These are phyloP conservation scores for Echeveria elegans DNA, from an alignment of 164 flowering plant species.

Conservation along the genomic window DNA sequence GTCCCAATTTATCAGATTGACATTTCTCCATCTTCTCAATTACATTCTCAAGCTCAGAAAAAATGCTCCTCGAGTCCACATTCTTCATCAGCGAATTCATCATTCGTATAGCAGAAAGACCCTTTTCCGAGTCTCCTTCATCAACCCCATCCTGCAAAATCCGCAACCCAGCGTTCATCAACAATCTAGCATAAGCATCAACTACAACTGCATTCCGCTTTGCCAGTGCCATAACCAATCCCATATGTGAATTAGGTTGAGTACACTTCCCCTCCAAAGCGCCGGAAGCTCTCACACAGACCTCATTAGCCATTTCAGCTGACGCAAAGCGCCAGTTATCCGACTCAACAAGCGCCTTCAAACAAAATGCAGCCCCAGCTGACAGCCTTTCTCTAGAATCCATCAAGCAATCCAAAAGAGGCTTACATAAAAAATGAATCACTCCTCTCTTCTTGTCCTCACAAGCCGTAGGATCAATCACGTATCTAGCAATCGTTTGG, in stretches of 20 bases:
- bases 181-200: conserved; percentile 79
- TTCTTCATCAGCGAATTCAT: conserved; percentile 73
- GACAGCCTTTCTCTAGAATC: conserved; percentile 66
- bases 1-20: conserved; percentile 65
- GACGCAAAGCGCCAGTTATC: conserved; percentile 95
- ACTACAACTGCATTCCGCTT: conserved; percentile 53
- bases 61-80: conserved; percentile 64
- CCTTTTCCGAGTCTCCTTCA: conserved; percentile 69
- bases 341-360: conserved; percentile 80
- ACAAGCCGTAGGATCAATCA: conserved; percentile 65
- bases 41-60: conserved; percentile 55
- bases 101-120: conserved; percentile 78
- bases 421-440: conserved; percentile 70
- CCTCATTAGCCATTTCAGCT: conserved; percentile 70
- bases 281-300: conserved; percentile 67
- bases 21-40: conserved; percentile 77
- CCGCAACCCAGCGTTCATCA: conserved; percentile 55
- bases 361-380: conserved; percentile 81
- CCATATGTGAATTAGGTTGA: conserved; percentile 77
- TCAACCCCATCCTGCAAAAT: conserved; percentile 48
- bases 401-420: conserved; percentile 65
- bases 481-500: conserved; percentile 82
- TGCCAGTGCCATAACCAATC: conserved; percentile 71
- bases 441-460: conserved; percentile 57
- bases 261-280: conserved; percentile 66